A percentile compares a stretch with the other conserved stretches of the same genome.
Conservation (phyloP, 2,329 filamentous ascomycete genomes). For the Sclerotinia nivalis region DNA sequence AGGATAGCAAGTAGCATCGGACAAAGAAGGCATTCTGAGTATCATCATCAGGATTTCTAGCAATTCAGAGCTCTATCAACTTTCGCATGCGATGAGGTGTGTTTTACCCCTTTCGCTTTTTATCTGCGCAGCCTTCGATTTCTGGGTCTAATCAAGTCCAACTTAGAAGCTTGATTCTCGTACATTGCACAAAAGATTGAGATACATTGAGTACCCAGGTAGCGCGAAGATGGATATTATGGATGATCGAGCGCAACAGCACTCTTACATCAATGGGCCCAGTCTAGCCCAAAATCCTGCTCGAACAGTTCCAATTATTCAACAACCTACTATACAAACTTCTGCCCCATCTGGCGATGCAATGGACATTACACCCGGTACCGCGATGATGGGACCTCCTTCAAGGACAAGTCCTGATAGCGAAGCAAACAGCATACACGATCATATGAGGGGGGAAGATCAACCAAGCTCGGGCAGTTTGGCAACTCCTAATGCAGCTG, state of each 20-base stretch:
- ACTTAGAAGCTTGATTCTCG: conserved; percentile 3
- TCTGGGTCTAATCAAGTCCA: conserved; percentile 3
- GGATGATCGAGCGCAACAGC: conserved; percentile 39
- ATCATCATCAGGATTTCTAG: conserved; percentile 5
- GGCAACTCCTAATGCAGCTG: conserved; percentile 42
- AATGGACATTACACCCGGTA: conserved; percentile 59
- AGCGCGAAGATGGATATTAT: conserved; percentile 38
- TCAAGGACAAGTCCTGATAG: conserved; percentile 39
- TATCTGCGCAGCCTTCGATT: background rate
- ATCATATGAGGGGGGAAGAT: conserved; percentile 37
- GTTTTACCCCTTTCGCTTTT: conserved; percentile 16
- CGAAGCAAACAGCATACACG: conserved; percentile 41
- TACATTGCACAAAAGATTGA: conserved; percentile 13
- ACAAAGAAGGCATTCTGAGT: conserved; percentile 23
- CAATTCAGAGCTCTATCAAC: conserved; percentile 6
- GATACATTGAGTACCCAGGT: conserved; percentile 30
- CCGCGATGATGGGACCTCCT: conserved; percentile 45
- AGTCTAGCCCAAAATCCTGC: conserved; percentile 33
- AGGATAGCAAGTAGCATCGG: conserved; percentile 25
- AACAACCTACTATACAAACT: conserved; percentile 58
- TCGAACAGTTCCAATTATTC: conserved; percentile 57
- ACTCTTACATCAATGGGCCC: conserved; percentile 35
- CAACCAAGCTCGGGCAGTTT: conserved; percentile 44
- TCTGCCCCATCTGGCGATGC: conserved; percentile 59
- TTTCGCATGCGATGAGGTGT: conserved; percentile 21